These are phyloP conservation scores for Candida easanensis DNA, from an alignment of 805 yeast genomes.

Conservation along the genomic window DNA sequence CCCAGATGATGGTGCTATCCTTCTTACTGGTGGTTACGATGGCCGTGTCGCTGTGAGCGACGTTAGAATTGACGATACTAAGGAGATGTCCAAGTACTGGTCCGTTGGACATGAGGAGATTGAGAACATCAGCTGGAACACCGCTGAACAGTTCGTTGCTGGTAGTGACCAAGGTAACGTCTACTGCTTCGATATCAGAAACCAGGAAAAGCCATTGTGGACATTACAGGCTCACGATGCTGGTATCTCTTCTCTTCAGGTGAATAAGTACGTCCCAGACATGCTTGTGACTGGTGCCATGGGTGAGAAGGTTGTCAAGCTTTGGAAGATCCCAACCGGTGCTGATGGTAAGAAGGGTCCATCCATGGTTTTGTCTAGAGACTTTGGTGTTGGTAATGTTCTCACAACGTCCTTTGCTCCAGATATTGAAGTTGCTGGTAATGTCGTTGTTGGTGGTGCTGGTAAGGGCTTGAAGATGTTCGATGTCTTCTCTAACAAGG, in stretches of 20 bases:
- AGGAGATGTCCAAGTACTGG: conserved; percentile 61
- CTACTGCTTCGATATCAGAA: conserved; percentile 83
- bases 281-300: conserved; percentile 83
- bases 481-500: conserved; percentile 82
- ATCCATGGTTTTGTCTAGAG: conserved; percentile 85
- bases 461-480: conserved; percentile 82
- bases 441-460: conserved; percentile 84
- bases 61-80: conserved; percentile 68
- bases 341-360: conserved; percentile 44
- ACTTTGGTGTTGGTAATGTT: conserved; percentile 92
- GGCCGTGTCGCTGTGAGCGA: conserved; percentile 78
- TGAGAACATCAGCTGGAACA: conserved; percentile 74
- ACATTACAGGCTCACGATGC: conserved; percentile 96
- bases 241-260: conserved; percentile 79
- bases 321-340: conserved; percentile 70
- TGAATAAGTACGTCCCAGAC: conserved; percentile 65
- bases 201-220: conserved; percentile 73
- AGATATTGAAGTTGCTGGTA: conserved; percentile 83
- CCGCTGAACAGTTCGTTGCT: conserved; percentile 62
- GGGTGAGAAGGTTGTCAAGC: conserved; percentile 82
- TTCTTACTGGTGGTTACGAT: conserved; percentile 93
- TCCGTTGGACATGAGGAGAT: conserved; percentile 75
- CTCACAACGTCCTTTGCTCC: conserved; percentile 80
- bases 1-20: conserved; percentile 56
- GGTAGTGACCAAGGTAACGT: conserved; percentile 92